Conservation (phyloP, 202 grass and related monocot species). For the Saccharum hybrid region DNA sequence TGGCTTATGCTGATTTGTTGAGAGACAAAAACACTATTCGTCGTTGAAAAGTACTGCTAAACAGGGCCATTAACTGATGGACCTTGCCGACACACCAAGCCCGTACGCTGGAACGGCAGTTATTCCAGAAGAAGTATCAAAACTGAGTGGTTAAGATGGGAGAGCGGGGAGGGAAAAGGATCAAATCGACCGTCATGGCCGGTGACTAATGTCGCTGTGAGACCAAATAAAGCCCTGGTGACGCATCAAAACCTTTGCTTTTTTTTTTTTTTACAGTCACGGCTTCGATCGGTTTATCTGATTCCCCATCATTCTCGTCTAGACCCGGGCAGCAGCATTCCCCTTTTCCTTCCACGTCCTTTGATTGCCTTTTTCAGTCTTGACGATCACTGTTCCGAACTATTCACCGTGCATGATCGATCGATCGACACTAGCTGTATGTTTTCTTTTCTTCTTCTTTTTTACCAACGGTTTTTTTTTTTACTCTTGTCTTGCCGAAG, state of each 20-base stretch:
- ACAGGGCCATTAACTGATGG: too few species aligned
- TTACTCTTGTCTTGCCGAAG: not conserved
- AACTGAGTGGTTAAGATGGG: slow-evolving; percentile 13
- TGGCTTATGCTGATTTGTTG: too few species aligned
- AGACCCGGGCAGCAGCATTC: not conserved
- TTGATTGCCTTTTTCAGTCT: slow-evolving; percentile 16
- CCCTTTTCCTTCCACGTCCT: not conserved
- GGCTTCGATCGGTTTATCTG: slow-evolving; percentile 14
- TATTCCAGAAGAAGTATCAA: not conserved
- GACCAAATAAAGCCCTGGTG: slow-evolving; percentile 18
- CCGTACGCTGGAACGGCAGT: not conserved
- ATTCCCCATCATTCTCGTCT: slow-evolving; percentile 29
- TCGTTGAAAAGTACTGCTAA: too few species aligned
- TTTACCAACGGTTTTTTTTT: not conserved
- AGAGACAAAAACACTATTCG: too few species aligned
- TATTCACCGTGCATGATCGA: not conserved
- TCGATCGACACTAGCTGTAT: not conserved
- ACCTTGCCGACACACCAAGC: too few species aligned
- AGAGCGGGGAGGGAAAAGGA: not conserved
- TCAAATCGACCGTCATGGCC: slow-evolving; percentile 3
- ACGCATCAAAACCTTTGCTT: not conserved
- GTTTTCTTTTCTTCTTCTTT: not conserved
- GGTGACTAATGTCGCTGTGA: slow-evolving; percentile 7
- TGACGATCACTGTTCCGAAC: not conserved
- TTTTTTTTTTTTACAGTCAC: slow-evolving; percentile 16